Evolutionary conservation across 495 filamentous ascomycete species (phyloP), one percentile per base, ranked within the genome.

Genomic region (Pyronema omphalodes): DNA sequence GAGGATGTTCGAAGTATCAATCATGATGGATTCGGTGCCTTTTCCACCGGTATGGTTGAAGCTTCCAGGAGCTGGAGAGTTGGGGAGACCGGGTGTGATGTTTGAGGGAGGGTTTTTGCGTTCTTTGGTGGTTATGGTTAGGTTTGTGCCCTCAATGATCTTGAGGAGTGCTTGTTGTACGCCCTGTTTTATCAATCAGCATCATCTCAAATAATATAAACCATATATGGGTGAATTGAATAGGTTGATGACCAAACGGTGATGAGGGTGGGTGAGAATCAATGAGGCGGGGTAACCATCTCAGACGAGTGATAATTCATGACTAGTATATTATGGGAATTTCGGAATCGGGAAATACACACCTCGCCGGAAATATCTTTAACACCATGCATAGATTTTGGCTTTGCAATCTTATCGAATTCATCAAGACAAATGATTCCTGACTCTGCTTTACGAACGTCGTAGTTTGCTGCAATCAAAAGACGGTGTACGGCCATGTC

Each of bases 361-460:
- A 59, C 55, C 52, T 66, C 63, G 7, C 63, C 63, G 14, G 63
- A 65, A n/a, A 66, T 65, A 50, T 66, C 63, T 45, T 66, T 66
- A 7, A 50, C 82, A 29, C 82, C 82, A 58, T 83, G 76, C 51
- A 71, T 74, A 35, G 78, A 71, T 61, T 77, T 81, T 2, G 78
- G 76, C 0, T 81, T 77, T 19, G 89, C 87, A 34, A 98, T 87
- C 69, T 98, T 98, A 71, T 98, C 91, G 39, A 98, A 81, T 66
- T 98, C 91, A 58, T 98, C 91, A 6, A 98, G 74, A 57, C 88
- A 89, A 48, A 98, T 86, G 52, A 98, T 96, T 8, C 91, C 91
- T 34, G 82, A 77, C 65, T 98, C 91, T 34, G 86, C 62, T 19
- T 82, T 79, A 51, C 80, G 78, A 15, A 91, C 78, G 60, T 93